Evolutionary conservation across 2,329 filamentous ascomycete species (phyloP).

Genomic region (Fonsecaea pugnacius): DNA sequence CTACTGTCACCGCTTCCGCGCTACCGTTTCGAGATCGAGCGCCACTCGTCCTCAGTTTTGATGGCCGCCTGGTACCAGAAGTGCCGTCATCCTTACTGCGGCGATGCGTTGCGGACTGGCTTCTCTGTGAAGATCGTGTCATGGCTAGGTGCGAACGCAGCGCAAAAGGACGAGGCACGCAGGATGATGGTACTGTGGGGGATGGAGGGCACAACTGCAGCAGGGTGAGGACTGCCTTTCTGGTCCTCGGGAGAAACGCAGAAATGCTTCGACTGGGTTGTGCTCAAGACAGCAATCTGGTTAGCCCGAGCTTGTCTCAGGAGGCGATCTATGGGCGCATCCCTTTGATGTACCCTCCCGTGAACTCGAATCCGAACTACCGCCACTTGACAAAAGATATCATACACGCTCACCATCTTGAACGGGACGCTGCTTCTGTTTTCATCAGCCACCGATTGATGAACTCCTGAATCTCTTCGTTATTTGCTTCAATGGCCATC

Average conservation of each 20-base stretch:
- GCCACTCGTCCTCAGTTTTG: slow-evolving; percentile 9
- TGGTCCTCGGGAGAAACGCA: neutral
- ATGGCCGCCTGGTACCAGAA: slow-evolving; percentile 7
- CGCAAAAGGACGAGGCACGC: neutral
- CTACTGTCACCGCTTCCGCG: neutral
- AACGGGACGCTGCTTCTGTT: neutral
- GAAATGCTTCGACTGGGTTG: neutral
- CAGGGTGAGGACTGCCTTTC: neutral
- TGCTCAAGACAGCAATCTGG: neutral
- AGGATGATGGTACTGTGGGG: neutral
- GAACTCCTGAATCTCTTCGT: slow-evolving; percentile 19
- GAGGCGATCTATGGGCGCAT: neutral
- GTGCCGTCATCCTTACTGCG: slow-evolving; percentile 9
- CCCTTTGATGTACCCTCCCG: neutral
- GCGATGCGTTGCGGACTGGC: slow-evolving; percentile 11
- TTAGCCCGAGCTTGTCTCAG: neutral
- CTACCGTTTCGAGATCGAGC: slow-evolving; percentile 3
- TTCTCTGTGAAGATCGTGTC: slow-evolving; percentile 13
- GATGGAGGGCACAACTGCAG: neutral
- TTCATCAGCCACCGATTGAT: slow-evolving; percentile 16
- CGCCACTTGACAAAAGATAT: neutral
- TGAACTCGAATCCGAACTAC: neutral
- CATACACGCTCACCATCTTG: neutral
- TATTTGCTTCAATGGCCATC: slow-evolving; percentile 31
- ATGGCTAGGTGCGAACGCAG: slow-evolving; percentile 1